Percentiles rank a stretch among this genome's conserved stretches.
Evolutionary conservation across 225 moss, liverwort and hornwort species (phyloP).

Genomic region (Marchantia polymorpha): DNA sequence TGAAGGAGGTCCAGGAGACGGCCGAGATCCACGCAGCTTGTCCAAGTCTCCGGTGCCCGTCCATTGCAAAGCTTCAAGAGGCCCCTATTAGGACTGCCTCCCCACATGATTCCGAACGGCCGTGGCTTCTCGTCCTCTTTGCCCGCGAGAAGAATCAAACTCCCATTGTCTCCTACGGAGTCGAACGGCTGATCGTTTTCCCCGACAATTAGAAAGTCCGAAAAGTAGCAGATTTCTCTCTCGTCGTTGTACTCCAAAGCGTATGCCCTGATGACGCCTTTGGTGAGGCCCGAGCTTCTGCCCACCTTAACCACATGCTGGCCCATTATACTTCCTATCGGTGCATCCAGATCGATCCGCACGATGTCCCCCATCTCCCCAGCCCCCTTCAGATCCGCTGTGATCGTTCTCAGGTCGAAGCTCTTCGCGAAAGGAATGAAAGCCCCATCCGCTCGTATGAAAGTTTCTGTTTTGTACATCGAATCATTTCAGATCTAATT

Average conservation of each 20-base stretch:
- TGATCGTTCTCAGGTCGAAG: conserved; percentile 29
- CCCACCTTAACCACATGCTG: conserved; percentile 37
- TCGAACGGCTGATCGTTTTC: conserved; percentile 37
- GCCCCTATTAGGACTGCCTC: conserved; percentile 37
- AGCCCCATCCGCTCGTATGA: conserved; percentile 40
- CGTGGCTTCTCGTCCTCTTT: conserved; percentile 25
- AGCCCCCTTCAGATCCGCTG: conserved; percentile 25
- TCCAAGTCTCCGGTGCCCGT: conserved; percentile 34
- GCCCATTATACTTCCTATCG: conserved; percentile 30
- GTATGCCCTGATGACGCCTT: conserved; percentile 34
- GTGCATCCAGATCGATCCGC: conserved; percentile 26
- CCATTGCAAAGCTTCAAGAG: conserved; percentile 34
- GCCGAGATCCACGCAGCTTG: conserved; percentile 38
- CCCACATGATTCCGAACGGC: conserved; percentile 38
- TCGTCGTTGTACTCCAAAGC: conserved; percentile 41
- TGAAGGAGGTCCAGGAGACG: conserved; percentile 38
- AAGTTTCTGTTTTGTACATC: conserved; percentile 27
- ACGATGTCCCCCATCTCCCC: conserved; percentile 36
- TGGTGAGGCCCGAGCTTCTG: conserved; percentile 44
- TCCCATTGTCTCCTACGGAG: conserved; percentile 38
- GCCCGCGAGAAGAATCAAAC: conserved; percentile 29
- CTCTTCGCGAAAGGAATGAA: conserved; percentile 33
- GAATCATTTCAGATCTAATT: neutral
- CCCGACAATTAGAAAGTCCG: conserved; percentile 36
- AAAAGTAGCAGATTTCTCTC: conserved; percentile 30